phyloP scores from a whole-genome alignment of 129 eudicot genomes.

The Ambrosia trifida region DNA sequence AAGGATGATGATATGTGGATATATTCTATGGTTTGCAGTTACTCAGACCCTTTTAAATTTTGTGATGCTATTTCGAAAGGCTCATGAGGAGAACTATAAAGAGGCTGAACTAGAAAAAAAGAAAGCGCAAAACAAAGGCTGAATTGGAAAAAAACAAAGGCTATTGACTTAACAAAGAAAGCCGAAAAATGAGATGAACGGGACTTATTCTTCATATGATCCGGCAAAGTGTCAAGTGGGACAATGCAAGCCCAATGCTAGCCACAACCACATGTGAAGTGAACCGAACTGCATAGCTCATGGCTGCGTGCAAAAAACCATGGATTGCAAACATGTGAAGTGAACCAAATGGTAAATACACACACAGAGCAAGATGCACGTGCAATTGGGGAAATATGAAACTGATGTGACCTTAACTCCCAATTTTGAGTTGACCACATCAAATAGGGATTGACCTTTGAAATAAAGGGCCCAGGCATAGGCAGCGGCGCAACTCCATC shows the following conservation, averaged over 20 bases:
- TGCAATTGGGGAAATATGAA: constrained; percentile 15
- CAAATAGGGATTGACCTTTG: constrained; percentile 16
- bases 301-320: constrained; percentile 18
- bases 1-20: background rate
- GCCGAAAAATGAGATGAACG: constrained; percentile 37
- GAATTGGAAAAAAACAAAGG: constrained; percentile 88
- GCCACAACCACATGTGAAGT: constrained; percentile 29
- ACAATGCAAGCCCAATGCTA: constrained; percentile 23
- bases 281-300: constrained; percentile 20
- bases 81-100: constrained; percentile 89
- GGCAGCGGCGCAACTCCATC: too few relatives aligned
- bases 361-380: constrained; percentile 26
- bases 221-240: constrained; percentile 11
- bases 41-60: constrained; percentile 82
- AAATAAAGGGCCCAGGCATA: background rate
- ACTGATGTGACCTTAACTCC: constrained; percentile 7
- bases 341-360: constrained; percentile 21
- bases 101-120: constrained; percentile 90
- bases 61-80: constrained; percentile 84
- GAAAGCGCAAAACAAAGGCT: constrained; percentile 83
- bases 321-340: constrained; percentile 12
- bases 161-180: constrained; percentile 48
- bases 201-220: constrained; percentile 27
- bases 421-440: constrained; percentile 7
- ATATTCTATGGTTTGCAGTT: constrained; percentile 54